Conservation (phyloP, 2,329 filamentous ascomycete species). For the Venturia aucupariae region DNA sequence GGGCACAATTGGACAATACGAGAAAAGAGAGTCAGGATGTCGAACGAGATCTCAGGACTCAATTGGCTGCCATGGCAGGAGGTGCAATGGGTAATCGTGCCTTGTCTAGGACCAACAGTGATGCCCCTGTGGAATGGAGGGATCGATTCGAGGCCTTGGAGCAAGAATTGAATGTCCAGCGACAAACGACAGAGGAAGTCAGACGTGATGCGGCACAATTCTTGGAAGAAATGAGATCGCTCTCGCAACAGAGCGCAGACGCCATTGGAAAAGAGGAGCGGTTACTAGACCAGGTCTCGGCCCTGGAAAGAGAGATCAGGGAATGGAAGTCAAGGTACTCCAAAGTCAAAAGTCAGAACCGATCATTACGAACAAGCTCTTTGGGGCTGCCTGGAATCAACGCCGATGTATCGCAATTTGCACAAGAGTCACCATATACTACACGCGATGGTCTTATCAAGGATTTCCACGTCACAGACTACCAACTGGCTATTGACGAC, state of each 20-base stretch:
- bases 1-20: slow-evolving; percentile 50
- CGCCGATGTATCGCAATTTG: slow-evolving; percentile 54
- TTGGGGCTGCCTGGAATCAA: slow-evolving; percentile 55
- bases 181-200: slow-evolving; percentile 78
- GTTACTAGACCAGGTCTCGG: slow-evolving; percentile 63
- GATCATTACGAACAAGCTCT: slow-evolving; percentile 71
- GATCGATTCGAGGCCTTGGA: slow-evolving; percentile 36
- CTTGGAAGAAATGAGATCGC: slow-evolving; percentile 76
- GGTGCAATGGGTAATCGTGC: background rate
- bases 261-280: slow-evolving; percentile 75
- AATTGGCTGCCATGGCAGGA: slow-evolving; percentile 6
- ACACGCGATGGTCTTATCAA: slow-evolving; percentile 70
- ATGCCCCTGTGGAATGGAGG: slow-evolving; percentile 25
- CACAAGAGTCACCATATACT: slow-evolving; percentile 58
- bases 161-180: slow-evolving; percentile 64
- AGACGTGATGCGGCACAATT: slow-evolving; percentile 74
- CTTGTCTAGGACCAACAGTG: background rate
- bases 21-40: slow-evolving; percentile 17
- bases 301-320: slow-evolving; percentile 72
- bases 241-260: slow-evolving; percentile 71
- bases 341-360: slow-evolving; percentile 76
- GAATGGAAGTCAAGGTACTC: slow-evolving; percentile 89
- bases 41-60: slow-evolving; percentile 16
- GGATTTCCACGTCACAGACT: slow-evolving; percentile 88
- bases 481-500: slow-evolving; percentile 90